Evolutionary conservation across 1,284 basidiomycete species (phyloP), one percentile per base, ranked within the genome.

Genomic region (Cryptococcus sp.): DNA sequence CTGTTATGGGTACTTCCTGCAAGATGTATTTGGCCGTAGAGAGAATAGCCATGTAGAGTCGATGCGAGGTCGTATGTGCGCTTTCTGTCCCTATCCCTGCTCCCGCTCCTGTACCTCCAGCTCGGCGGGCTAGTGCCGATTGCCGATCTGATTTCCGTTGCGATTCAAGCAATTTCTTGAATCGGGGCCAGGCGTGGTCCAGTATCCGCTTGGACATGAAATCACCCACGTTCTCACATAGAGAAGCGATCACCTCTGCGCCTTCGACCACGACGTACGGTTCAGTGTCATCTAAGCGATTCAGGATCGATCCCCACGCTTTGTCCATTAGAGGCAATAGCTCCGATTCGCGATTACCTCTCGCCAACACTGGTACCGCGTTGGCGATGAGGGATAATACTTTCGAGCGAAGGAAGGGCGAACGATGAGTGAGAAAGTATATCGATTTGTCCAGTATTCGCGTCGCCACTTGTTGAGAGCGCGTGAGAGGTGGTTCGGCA

Each of bases 111-210:
- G 61, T 66, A n/a, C 47, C 51, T 4, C 80, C 82, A 15, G 85
- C 82, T 46, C 85, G 81, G 15, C 67, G 63, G 5, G 86, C 80
- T 19, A 93, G 80, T 0, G 90, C 89, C 57, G 78, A 88, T 20
- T 79, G 75, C 27, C 80, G 70, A 68, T 93, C 90, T 15, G 82
- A 83, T 19, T 73, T 75, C 47, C 86, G 84, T 23, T 93, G 82
- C 25, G 80, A 81, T 3, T 72, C 74, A 44, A 94, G 77, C 56
- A 93, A 81, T 4, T 65, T 71, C 42, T 80, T 80, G 70, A 94
- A 89, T 27, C 83, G 84, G 1, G 93, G 93, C 92, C 93, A 95
- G 17, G 91, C 84, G 64, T 95, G 90, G 64, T 94, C 90, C 84
- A 91, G 88, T 19, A 96, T 84, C 51, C 88, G 82, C 31, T 85